These are phyloP conservation scores for Leishmania braziliensis DNA, from an alignment of 208 protist species.

Conservation along the genomic window DNA sequence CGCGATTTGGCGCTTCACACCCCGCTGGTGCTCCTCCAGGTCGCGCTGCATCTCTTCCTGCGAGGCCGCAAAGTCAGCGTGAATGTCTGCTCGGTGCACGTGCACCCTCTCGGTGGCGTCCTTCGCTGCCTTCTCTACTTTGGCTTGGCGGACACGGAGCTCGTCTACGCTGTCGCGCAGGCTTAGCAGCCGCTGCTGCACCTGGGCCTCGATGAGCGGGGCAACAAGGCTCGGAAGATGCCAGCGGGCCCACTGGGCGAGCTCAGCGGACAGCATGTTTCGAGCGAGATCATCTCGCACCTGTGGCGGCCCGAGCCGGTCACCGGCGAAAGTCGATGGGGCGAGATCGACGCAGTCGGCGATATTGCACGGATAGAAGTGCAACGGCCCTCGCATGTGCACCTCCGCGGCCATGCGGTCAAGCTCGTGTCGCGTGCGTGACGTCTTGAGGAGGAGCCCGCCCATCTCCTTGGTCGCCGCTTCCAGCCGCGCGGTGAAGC, in stretches of 20 bases:
- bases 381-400: constrained; percentile 20
- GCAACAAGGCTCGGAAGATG: constrained; percentile 32
- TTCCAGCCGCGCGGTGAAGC: constrained; percentile 58
- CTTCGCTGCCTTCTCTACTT: constrained; percentile 19
- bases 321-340: background rate
- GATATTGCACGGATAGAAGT: background rate
- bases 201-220: constrained; percentile 40
- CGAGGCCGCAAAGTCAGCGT: constrained; percentile 28
- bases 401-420: constrained; percentile 20
- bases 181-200: constrained; percentile 27
- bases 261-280: constrained; percentile 24
- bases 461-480: constrained; percentile 84
- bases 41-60: constrained; percentile 15
- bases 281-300: constrained; percentile 20
- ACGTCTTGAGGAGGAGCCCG: constrained; percentile 56
- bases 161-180: constrained; percentile 28
- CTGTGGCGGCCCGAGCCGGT: background rate
- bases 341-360: background rate
- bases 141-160: constrained; percentile 15
- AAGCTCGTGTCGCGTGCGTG: constrained; percentile 43
- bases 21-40: constrained; percentile 25
- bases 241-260: constrained; percentile 27
- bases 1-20: constrained; percentile 19
- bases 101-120: constrained; percentile 31
- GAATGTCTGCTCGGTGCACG: constrained; percentile 20